Percentiles rank a stretch among this genome's conserved stretches.
Evolutionary conservation across 768 basidiomycete species (phyloP).

Genomic region (Russula compacta): DNA sequence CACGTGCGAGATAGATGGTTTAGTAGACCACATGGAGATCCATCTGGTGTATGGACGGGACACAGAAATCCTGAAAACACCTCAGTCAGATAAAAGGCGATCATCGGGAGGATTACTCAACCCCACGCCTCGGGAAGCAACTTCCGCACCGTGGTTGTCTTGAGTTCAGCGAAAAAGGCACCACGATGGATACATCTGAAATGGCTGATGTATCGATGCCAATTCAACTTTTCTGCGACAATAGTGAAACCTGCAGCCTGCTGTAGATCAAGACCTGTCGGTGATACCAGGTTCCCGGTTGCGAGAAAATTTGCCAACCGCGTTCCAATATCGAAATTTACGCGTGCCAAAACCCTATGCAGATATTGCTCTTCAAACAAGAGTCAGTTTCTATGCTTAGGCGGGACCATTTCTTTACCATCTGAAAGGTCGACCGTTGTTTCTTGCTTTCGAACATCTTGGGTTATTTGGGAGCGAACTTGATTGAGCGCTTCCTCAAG

Average conservation of each 20-base stretch:
- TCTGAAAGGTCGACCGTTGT: slow-evolving; percentile 80
- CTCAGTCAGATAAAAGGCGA: slow-evolving; percentile 5
- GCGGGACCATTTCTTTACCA: slow-evolving; percentile 39
- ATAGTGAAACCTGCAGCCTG: slow-evolving; percentile 99
- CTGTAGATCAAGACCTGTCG: slow-evolving; percentile 91
- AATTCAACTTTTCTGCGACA: slow-evolving; percentile 97
- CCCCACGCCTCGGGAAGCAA: slow-evolving; percentile 97
- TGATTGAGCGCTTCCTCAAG: slow-evolving; percentile 81
- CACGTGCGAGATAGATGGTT: slow-evolving; percentile 95
- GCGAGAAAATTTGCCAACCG: slow-evolving; percentile 92
- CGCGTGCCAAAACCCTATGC: slow-evolving; percentile 57
- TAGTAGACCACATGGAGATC: slow-evolving; percentile 92
- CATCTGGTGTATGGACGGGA: slow-evolving; percentile 98
- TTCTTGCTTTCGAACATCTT: slow-evolving; percentile 70
- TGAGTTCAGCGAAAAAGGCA: slow-evolving; percentile 97
- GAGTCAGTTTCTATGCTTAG: not conserved
- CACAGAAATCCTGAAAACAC: slow-evolving; percentile 74
- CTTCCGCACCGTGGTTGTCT: slow-evolving; percentile 96
- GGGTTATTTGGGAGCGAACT: slow-evolving; percentile 56
- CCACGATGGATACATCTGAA: slow-evolving; percentile 98
- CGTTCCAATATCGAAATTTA: slow-evolving; percentile 88
- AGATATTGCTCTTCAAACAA: slow-evolving; percentile 67
- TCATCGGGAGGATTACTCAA: slow-evolving; percentile 28
- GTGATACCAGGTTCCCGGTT: slow-evolving; percentile 92
- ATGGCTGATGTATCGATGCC: slow-evolving; percentile 96